Conservation (phyloP, 805 yeast species). For the Wickerhamomyces chambardii region DNA sequence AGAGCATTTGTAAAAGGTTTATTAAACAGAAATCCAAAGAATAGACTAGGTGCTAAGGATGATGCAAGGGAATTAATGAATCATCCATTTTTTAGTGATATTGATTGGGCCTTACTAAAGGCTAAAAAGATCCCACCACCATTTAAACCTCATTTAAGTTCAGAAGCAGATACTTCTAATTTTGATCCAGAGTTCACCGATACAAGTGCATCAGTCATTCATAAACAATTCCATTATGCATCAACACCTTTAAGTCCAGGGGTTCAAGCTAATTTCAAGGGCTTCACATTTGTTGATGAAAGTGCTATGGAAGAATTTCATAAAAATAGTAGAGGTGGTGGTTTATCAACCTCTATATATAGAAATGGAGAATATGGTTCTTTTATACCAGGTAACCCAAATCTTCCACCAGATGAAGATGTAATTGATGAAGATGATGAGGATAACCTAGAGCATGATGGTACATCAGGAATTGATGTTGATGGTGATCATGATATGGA, state of each 20-base stretch:
- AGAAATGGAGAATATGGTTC: constrained; percentile 48
- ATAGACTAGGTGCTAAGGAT: constrained; percentile 82
- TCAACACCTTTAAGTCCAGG: constrained; percentile 87
- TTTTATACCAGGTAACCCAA: constrained; percentile 72
- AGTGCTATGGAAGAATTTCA: constrained; percentile 87
- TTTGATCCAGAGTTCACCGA: constrained; percentile 97
- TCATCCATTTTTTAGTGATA: constrained; percentile 85
- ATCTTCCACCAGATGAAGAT: constrained; percentile 76
- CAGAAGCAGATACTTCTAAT: constrained; percentile 92
- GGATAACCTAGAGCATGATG: constrained; percentile 26
- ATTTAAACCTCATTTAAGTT: constrained; percentile 84
- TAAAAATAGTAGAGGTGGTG: constrained; percentile 18
- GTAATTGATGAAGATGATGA: constrained; percentile 66
- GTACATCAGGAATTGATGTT: constrained; percentile 18
- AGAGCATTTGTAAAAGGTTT: constrained; percentile 93
- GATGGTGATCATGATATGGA: constrained; percentile 55
- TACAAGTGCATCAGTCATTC: constrained; percentile 78
- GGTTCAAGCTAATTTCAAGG: constrained; percentile 92
- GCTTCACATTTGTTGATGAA: constrained; percentile 94
- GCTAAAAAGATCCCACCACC: constrained; percentile 91
- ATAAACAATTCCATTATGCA: constrained; percentile 45
- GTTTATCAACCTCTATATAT: constrained; percentile 22
- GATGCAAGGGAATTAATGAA: constrained; percentile 91
- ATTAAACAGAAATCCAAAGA: constrained; percentile 91
- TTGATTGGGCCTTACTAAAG: constrained; percentile 79